A percentile compares a stretch with the other conserved stretches of the same genome.
phyloP scores from a whole-genome alignment of 345 rosid genomes.

The Eucalyptus marginata region DNA sequence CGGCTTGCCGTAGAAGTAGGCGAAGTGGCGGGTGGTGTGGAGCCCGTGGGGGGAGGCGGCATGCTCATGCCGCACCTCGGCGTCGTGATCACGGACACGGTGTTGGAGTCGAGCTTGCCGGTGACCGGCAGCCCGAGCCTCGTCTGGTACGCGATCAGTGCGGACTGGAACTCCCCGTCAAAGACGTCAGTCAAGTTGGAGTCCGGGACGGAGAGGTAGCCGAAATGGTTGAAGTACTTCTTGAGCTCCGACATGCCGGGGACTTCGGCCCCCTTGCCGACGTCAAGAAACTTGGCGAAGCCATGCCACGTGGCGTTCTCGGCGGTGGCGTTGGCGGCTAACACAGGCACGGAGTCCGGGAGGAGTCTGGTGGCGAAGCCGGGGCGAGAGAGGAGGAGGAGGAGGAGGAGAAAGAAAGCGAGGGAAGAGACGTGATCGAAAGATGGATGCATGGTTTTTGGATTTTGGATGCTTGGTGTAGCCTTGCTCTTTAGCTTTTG shows the following conservation, averaged over 20 bases:
- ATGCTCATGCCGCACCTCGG: conserved; percentile 79
- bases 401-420: not conserved
- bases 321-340: conserved; percentile 3
- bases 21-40: conserved; percentile 34
- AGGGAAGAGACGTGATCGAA: not conserved
- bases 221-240: conserved; percentile 68
- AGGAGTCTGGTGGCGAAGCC: conserved; percentile 27
- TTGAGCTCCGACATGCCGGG: conserved; percentile 82
- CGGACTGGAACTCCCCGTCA: conserved; percentile 42
- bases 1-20: conserved; percentile 62
- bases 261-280: conserved; percentile 50
- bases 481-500: not conserved
- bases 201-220: conserved; percentile 35
- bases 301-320: conserved; percentile 61
- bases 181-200: conserved; percentile 44
- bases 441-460: not conserved
- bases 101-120: conserved; percentile 54
- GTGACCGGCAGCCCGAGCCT: conserved; percentile 56
- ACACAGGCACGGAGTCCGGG: conserved; percentile 19
- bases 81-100: conserved; percentile 42
- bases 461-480: not conserved
- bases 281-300: conserved; percentile 57
- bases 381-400: conserved; percentile 6
- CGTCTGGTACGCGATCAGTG: conserved; percentile 43
- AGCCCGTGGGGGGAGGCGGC: not conserved